Evolutionary conservation across 495 filamentous ascomycete genomes (phyloP).

Genomic region (Aeminium ludgeri): DNA sequence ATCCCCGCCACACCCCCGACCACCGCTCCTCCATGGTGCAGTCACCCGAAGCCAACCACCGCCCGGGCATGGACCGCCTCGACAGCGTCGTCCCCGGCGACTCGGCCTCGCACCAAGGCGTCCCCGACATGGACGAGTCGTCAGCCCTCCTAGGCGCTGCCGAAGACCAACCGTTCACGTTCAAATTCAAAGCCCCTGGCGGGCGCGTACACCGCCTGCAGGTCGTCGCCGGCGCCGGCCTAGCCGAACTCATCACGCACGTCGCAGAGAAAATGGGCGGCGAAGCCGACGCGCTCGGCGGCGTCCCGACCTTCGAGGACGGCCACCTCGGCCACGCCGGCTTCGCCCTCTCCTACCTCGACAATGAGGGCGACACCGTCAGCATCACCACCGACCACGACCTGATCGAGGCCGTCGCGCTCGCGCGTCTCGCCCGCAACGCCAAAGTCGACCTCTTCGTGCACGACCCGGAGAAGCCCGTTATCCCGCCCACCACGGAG

Average conservation of each 20-base stretch:
- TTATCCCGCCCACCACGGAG: slow-evolving; percentile 49
- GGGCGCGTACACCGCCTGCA: slow-evolving; percentile 89
- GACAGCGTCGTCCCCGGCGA: slow-evolving; percentile 83
- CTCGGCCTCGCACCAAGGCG: slow-evolving; percentile 82
- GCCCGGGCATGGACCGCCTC: slow-evolving; percentile 43
- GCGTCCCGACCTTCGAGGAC: slow-evolving; percentile 53
- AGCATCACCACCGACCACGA: slow-evolving; percentile 94
- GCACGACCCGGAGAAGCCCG: slow-evolving; percentile 76
- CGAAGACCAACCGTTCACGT: slow-evolving; percentile 69
- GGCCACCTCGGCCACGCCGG: slow-evolving; percentile 65
- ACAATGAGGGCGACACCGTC: slow-evolving; percentile 94
- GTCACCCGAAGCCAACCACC: slow-evolving; percentile 52
- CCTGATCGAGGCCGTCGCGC: slow-evolving; percentile 71
- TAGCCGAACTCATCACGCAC: slow-evolving; percentile 60
- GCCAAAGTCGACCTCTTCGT: slow-evolving; percentile 98
- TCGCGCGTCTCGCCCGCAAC: slow-evolving; percentile 55
- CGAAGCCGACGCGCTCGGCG: slow-evolving; percentile 79
- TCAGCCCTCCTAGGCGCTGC: slow-evolving; percentile 37
- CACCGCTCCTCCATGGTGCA: slow-evolving; percentile 59
- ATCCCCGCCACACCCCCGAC: slow-evolving; percentile 42
- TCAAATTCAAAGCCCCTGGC: slow-evolving; percentile 98
- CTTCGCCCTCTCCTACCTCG: slow-evolving; percentile 88
- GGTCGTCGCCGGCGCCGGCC: slow-evolving; percentile 59
- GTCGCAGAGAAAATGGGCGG: slow-evolving; percentile 73
- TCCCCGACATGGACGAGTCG: slow-evolving; percentile 36